Conservation (phyloP, 306 rosid genomes). For the Albizia julibrissin region DNA sequence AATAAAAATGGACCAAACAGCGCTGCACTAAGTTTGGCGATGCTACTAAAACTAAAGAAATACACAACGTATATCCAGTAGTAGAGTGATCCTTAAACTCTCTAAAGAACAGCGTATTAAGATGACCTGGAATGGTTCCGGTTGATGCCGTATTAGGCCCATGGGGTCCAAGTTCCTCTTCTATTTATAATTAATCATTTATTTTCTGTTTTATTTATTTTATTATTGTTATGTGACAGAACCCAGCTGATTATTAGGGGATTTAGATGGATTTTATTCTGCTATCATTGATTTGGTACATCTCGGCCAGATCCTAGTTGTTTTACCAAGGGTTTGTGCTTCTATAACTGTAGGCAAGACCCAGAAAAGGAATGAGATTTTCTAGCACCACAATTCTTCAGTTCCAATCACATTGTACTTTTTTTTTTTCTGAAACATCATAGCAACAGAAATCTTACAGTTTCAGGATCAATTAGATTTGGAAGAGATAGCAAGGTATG, state of each 20-base stretch:
- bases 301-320: neutral
- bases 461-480: neutral
- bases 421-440: neutral
- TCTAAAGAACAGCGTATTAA: neutral
- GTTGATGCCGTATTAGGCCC: neutral
- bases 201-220: neutral
- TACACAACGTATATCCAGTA: neutral
- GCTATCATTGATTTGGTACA: neutral
- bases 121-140: neutral
- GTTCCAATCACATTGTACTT: constrained; percentile 4
- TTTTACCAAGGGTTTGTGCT: neutral
- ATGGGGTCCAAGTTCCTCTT: neutral
- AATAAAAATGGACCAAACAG: constrained; percentile 13
- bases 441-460: neutral
- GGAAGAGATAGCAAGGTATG: neutral
- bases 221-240: neutral
- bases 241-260: neutral
- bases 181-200: neutral
- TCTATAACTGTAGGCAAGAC: neutral
- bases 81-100: neutral
- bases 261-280: neutral
- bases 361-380: neutral
- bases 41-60: neutral
- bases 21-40: neutral
- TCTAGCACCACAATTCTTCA: neutral